Evolutionary conservation across 768 basidiomycete genomes (phyloP).

Genomic region (Lactarius trivialis): DNA sequence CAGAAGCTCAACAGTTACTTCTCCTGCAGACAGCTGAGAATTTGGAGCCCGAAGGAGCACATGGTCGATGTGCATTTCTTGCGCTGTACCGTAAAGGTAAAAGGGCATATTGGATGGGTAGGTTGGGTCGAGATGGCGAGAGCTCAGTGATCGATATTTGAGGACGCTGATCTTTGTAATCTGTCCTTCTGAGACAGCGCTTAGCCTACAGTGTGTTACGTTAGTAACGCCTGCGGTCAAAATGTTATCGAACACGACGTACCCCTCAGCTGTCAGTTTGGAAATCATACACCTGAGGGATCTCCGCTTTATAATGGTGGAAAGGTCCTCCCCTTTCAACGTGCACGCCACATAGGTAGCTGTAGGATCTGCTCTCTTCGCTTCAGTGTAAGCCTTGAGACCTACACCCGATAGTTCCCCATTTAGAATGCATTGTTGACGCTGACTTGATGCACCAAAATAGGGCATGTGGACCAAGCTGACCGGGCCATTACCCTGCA

Average conservation of each 20-base stretch:
- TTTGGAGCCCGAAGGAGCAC: slow-evolving; percentile 25
- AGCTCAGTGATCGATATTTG: slow-evolving; percentile 29
- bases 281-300: slow-evolving; percentile 11
- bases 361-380: slow-evolving; percentile 19
- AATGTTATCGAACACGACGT: background rate
- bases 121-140: slow-evolving; percentile 28
- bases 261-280: slow-evolving; percentile 19
- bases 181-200: slow-evolving; percentile 9
- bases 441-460: slow-evolving; percentile 34
- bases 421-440: slow-evolving; percentile 35
- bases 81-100: slow-evolving; percentile 35
- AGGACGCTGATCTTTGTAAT: slow-evolving; percentile 30
- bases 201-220: slow-evolving; percentile 9
- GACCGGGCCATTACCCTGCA: slow-evolving; percentile 33
- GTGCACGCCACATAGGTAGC: slow-evolving; percentile 25
- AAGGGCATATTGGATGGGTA: slow-evolving; percentile 34
- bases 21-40: slow-evolving; percentile 23
- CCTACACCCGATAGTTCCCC: slow-evolving; percentile 26
- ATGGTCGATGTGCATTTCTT: slow-evolving; percentile 34
- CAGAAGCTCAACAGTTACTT: slow-evolving; percentile 15
- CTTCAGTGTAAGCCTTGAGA: slow-evolving; percentile 20
- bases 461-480: slow-evolving; percentile 33
- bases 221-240: background rate
- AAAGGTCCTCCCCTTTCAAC: slow-evolving; percentile 17
- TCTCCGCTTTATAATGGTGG: slow-evolving; percentile 10